Conservation (phyloP, 2,329 filamentous ascomycete genomes). For the Penicillium hesseltinei region DNA sequence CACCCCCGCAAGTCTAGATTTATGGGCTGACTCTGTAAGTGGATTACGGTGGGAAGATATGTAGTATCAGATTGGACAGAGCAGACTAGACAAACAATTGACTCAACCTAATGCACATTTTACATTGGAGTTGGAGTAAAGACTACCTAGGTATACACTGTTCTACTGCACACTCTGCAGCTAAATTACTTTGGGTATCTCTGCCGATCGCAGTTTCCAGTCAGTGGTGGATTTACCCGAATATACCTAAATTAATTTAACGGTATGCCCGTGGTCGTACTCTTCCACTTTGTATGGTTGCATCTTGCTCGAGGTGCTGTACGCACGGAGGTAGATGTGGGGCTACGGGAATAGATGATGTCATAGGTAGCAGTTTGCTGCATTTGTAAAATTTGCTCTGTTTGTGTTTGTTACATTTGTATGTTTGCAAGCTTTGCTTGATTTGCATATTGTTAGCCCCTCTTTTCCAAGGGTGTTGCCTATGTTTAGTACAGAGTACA, state of each 20-base stretch:
- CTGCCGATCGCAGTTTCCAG: no score
- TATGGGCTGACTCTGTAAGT: slow-evolving; percentile 6
- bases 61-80: slow-evolving; percentile 11
- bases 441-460: background rate
- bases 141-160: background rate
- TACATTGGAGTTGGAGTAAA: background rate
- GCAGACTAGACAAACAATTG: background rate
- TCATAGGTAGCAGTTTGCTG: slow-evolving; percentile 22
- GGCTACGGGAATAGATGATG: slow-evolving; percentile 9
- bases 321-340: background rate
- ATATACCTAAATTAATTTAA: background rate
- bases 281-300: slow-evolving; percentile 14
- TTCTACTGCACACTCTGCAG: background rate
- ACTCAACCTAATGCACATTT: slow-evolving; percentile 10
- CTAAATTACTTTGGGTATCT: background rate
- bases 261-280: background rate
- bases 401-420: slow-evolving; percentile 18
- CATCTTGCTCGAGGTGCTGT: slow-evolving; percentile 8
- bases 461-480: background rate
- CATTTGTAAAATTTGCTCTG: slow-evolving; percentile 16
- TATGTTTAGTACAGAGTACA: background rate
- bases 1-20: slow-evolving; percentile 25
- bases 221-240: background rate
- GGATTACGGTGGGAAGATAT: slow-evolving; percentile 7
- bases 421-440: background rate